Evolutionary conservation across 345 rosid species (phyloP), one percentile per base, ranked within the genome.

Genomic region (Boechera retrofracta): DNA sequence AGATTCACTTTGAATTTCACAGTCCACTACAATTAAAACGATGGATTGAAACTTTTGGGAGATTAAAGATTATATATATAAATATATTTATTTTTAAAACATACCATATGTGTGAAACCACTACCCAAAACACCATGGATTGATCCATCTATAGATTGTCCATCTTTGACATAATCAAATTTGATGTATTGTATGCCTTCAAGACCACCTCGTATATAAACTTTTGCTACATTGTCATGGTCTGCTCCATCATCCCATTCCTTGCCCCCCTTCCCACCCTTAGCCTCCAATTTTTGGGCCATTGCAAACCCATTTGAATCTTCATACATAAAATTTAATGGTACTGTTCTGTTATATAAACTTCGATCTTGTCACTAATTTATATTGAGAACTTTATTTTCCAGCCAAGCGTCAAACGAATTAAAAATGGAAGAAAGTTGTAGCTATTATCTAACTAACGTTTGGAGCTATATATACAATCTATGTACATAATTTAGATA

Each of bases 71-170:
- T 6, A 8, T 12, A 55, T 31, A 56, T 56, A 44, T 11, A 42
- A 3, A 13, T 44, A 44, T 5, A 44, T 44, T 4, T 44, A 44
- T 12, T 13, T 42, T 10, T 36, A 35, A 45, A 47, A 32, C 57
- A 36, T 69, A 69, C 73, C 63, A 18, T 26, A 0, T 69, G 73
- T 3, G 73, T 69, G 52, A 69, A 69, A 55, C 73, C 73, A 1
- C 10, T 5, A 3, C n/a, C 64, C 5, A 10, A 18, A 36, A 9
- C 31, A 36, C 64, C 64, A 16, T 60, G 64, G 15, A 35, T 36
- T 36, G 29, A 9, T 36, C 64, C 47, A 10, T 38, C 9, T 10
- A 60, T n/a, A 18, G 45, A 24, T 3, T 35, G 36, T 24, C 52
- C 51, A 26, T n/a, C 26, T 5, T 64, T 64, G 45, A 36, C n/a